Conservation (phyloP, 352 stramenopile species). For the Phytophthora sojae region DNA sequence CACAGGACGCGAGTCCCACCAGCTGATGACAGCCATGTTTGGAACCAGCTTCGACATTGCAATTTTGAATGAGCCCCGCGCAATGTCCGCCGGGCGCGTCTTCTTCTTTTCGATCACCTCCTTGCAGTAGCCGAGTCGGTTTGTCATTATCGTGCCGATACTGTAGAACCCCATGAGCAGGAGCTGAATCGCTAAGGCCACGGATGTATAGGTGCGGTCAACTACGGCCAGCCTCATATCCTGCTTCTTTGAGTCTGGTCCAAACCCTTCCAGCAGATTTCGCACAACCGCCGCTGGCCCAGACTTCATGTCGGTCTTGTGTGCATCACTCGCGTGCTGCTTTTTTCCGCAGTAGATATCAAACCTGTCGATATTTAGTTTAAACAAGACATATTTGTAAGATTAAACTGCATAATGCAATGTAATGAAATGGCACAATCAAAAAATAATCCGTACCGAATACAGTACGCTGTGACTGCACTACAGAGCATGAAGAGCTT, state of each 20-base stretch:
- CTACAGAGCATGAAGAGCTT: conserved; percentile 3
- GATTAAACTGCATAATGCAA: conserved; percentile 21
- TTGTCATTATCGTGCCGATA: conserved; percentile 24
- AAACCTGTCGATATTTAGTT: conserved; percentile 16
- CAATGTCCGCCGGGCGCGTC: neutral
- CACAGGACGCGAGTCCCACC: too few species aligned
- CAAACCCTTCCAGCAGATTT: neutral
- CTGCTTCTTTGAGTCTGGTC: neutral
- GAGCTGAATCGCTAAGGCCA: conserved; percentile 19
- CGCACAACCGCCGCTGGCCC: neutral
- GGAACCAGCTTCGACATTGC: conserved; percentile 2
- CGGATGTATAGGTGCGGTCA: conserved; percentile 26
- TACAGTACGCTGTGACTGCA: conserved; percentile 23
- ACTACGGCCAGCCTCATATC: conserved; percentile 15
- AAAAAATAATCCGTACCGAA: conserved; percentile 32
- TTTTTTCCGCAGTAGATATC: conserved; percentile 14
- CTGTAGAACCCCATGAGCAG: conserved; percentile 20
- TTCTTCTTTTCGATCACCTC: conserved; percentile 18
- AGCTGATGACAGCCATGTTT: conserved; percentile 1
- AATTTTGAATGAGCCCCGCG: neutral
- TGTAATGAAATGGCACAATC: conserved; percentile 1
- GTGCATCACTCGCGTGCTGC: conserved; percentile 1
- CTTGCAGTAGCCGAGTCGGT: conserved; percentile 24
- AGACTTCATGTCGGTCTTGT: conserved; percentile 5
- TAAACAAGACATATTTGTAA: conserved; percentile 1